These are phyloP conservation scores for Paxillus involutus DNA, from an alignment of 768 basidiomycete genomes.

Conservation along the genomic window DNA sequence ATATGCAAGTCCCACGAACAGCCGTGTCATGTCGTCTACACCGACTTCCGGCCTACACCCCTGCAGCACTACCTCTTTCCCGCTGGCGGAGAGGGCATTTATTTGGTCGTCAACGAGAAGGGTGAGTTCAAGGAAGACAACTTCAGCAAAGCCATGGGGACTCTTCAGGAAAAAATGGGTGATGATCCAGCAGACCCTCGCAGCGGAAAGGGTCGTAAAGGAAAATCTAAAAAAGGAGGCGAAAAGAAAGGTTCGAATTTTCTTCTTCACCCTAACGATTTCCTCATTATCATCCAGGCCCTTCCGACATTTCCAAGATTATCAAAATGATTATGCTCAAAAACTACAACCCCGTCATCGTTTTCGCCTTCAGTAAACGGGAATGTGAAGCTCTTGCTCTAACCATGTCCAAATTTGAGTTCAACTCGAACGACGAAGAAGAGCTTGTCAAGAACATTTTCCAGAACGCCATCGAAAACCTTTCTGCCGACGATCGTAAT, in stretches of 20 bases:
- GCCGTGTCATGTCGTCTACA: constrained; percentile 98
- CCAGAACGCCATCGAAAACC: constrained; percentile 89
- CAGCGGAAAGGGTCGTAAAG: constrained; percentile 84
- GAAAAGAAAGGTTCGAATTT: constrained; percentile 72
- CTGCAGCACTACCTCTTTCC: constrained; percentile 99
- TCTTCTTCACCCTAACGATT: neutral
- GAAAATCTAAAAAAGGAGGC: constrained; percentile 92
- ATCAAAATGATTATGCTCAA: constrained; percentile 98
- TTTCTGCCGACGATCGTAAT: constrained; percentile 82
- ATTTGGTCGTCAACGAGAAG: constrained; percentile 98
- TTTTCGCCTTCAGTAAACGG: constrained; percentile 97
- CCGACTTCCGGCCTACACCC: constrained; percentile 97
- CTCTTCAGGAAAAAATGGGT: constrained; percentile 77
- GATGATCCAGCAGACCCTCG: constrained; percentile 91
- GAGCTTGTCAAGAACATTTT: constrained; percentile 86
- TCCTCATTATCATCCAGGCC: constrained; percentile 46
- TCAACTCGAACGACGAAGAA: constrained; percentile 91
- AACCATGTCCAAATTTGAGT: constrained; percentile 92
- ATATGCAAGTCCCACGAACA: constrained; percentile 96
- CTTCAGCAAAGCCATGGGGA: constrained; percentile 97
- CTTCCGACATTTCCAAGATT: constrained; percentile 95
- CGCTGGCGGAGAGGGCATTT: constrained; percentile 94
- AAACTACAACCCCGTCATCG: constrained; percentile 97
- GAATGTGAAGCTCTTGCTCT: constrained; percentile 95
- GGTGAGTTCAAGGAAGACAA: constrained; percentile 96